phyloP scores from a whole-genome alignment of 1,139 yeast genomes.

The Arxiozyma telluris region DNA sequence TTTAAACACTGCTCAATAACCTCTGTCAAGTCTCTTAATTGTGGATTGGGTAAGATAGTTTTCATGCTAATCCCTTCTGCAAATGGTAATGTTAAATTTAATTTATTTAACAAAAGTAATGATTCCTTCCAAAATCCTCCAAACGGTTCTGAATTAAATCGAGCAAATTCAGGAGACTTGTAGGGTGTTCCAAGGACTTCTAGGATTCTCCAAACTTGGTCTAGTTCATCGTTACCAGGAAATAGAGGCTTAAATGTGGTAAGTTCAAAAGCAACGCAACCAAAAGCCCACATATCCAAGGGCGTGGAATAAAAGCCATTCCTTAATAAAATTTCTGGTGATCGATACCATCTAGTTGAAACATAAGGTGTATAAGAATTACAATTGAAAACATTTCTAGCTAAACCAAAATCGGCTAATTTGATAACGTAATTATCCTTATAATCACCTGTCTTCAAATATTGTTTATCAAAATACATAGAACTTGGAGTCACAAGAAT shows the following conservation, averaged over 20 bases:
- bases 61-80: constrained; percentile 35
- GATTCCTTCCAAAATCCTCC: constrained; percentile 70
- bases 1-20: constrained; percentile 49
- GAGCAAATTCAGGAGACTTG: constrained; percentile 11
- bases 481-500: constrained; percentile 57
- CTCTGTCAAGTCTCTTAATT: constrained; percentile 36
- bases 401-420: constrained; percentile 86
- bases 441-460: constrained; percentile 27
- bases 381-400: constrained; percentile 50
- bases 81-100: constrained; percentile 49
- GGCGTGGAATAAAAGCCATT: constrained; percentile 60
- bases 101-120: constrained; percentile 37
- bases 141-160: constrained; percentile 34
- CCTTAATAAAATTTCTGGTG: constrained; percentile 82
- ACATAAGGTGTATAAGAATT: constrained; percentile 71
- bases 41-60: constrained; percentile 34
- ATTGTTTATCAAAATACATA: constrained; percentile 42
- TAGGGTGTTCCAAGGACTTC: constrained; percentile 65
- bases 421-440: constrained; percentile 56
- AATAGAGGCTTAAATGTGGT: constrained; percentile 70
- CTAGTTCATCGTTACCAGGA: constrained; percentile 73
- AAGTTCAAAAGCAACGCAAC: constrained; percentile 73
- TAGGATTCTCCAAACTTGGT: constrained; percentile 63
- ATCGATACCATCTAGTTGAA: constrained; percentile 92
- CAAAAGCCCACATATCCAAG: constrained; percentile 93